Percentiles rank a stretch among this genome's conserved stretches.
Evolutionary conservation across 2,329 filamentous ascomycete species (phyloP).

Genomic region (Blastomyces parvus): DNA sequence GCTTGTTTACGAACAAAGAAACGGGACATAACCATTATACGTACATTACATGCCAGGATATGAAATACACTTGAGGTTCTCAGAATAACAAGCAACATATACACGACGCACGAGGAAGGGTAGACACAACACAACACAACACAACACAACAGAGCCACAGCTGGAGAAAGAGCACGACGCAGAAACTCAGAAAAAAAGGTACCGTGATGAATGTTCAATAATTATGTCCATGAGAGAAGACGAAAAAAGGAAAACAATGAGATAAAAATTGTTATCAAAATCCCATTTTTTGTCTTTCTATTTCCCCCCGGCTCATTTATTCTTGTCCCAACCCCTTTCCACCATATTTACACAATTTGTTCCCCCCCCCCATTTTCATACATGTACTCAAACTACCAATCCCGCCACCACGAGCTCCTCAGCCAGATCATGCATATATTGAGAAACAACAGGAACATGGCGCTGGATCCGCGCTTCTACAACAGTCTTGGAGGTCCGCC

Average conservation of each 20-base stretch:
- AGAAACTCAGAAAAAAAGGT: not conserved
- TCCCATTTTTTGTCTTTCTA: not conserved
- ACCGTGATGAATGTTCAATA: conserved; percentile 6
- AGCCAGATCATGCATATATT: conserved; percentile 33
- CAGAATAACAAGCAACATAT: not conserved
- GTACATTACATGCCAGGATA: not conserved
- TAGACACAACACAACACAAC: not conserved
- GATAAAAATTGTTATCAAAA: not conserved
- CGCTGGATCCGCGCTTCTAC: conserved; percentile 35
- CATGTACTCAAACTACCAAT: conserved; percentile 34
- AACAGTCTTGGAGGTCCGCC: conserved; percentile 16
- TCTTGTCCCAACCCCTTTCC: not conserved
- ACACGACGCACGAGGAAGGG: not conserved
- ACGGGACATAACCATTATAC: not conserved
- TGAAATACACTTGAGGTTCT: not conserved
- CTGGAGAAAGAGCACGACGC: not conserved
- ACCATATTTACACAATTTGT: not conserved
- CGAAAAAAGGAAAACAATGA: not conserved
- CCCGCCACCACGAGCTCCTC: conserved; percentile 33
- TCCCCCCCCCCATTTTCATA: conserved; percentile 17
- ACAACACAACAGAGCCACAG: not conserved
- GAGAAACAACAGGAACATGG: conserved; percentile 31
- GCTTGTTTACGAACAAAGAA: conserved; percentile 1
- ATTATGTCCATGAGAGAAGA: not conserved
- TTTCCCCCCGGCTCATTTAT: not conserved